Conservation (phyloP, 495 filamentous ascomycete species). For the Hypomontagnella submonticulosa region DNA sequence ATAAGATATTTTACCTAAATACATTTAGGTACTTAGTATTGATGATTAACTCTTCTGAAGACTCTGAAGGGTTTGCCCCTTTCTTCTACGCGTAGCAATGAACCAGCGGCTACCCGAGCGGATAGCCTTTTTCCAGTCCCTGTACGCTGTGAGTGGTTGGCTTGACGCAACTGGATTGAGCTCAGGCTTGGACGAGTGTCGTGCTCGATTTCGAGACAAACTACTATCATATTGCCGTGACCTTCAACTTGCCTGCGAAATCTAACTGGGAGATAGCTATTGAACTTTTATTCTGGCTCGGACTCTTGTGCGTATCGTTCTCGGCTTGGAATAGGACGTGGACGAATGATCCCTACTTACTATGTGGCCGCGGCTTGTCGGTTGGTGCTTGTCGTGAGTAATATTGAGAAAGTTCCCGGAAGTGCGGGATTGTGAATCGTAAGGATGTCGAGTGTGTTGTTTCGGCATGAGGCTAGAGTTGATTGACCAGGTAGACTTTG, state of each 20-base stretch:
- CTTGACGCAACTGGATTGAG: neutral
- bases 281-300: conserved; percentile 43
- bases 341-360: neutral
- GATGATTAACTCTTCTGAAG: no score
- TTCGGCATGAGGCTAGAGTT: no score
- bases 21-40: no score
- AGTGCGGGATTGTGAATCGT: no score
- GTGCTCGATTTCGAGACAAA: conserved; percentile 35
- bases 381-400: neutral
- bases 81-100: no score
- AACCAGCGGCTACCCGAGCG: no score
- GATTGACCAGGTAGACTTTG: neutral
- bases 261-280: conserved; percentile 29
- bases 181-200: conserved; percentile 22
- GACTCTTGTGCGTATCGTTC: conserved; percentile 11
- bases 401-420: no score
- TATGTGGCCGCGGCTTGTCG: neutral
- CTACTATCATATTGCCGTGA: conserved; percentile 37
- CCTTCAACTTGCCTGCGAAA: conserved; percentile 27
- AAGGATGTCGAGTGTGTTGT: no score
- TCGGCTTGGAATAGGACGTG: no score
- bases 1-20: no score
- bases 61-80: no score
- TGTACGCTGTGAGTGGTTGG: neutral
- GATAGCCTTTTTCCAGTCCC: no score